Evolutionary conservation across 805 yeast genomes (phyloP).

Genomic region (Wickerhamiella brachini): DNA sequence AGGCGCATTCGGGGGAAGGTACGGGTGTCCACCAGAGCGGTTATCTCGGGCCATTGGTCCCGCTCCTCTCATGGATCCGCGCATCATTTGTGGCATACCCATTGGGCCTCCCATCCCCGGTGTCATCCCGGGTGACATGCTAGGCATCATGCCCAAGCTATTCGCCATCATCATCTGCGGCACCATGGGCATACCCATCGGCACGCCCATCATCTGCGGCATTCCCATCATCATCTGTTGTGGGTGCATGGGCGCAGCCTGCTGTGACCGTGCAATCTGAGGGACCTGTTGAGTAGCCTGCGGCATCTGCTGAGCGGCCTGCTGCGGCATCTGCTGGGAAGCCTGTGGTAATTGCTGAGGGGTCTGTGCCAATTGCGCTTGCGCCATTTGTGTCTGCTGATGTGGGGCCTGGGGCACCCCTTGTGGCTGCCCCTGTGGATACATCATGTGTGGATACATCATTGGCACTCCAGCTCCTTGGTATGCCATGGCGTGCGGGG

Average conservation of each 20-base stretch:
- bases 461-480: neutral
- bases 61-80: neutral
- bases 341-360: neutral
- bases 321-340: neutral
- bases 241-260: neutral
- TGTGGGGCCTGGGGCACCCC: neutral
- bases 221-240: conserved; percentile 3
- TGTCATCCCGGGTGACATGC: neutral
- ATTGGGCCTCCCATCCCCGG: neutral
- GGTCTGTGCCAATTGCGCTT: neutral
- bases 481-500: neutral
- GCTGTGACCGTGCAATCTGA: neutral
- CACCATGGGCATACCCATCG: neutral
- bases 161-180: conserved; percentile 1
- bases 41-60: neutral
- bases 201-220: conserved; percentile 1
- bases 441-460: neutral
- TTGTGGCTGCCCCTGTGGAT: neutral
- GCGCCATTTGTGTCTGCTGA: conserved; percentile 2
- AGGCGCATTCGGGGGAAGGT: neutral
- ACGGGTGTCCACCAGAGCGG: neutral
- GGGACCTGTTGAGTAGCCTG: neutral
- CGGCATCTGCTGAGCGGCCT: neutral
- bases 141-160: neutral
- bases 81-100: neutral